Base-by-base conservation (phyloP, 1,284 basidiomycete genomes). In the Bondarzewia mesenterica region DNA sequence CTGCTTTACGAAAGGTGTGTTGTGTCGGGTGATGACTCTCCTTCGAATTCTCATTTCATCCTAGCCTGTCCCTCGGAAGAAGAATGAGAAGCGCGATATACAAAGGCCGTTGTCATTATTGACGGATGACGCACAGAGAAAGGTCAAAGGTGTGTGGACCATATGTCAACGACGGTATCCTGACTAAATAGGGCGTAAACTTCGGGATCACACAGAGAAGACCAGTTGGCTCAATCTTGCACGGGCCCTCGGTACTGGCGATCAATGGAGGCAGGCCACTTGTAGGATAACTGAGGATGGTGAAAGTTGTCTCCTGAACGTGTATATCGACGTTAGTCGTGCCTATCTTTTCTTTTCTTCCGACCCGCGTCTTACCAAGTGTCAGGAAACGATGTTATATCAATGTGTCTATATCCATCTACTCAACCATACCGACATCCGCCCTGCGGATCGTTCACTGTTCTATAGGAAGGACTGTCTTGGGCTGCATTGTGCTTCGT, bases 371-470 rank as follows among this genome's bases (percentile, higher is more conserved):
- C 39, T 47, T 29, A 43, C 50, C 38, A 22, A 53, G 47, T 51
- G 39, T 48, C 64, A 88, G 86, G 81, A 85, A 64, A 75, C 76
- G 23, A 78, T 78, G 26, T 63, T 87, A 39, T 85, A 80, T 60
- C 80, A 85, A 61, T 85, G 82, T 15, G 69, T 88, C 47, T 78
- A 79, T 58, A 69, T 89, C 49, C 82, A 89, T 60, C 67, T 80
- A 42, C 71, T 89, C 22, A 74, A 79, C 50, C 82, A 85, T 58
- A 85, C 84, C 15, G 85, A 89, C 58, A 81, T 90, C 51, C 78
- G 86, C 22, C 71, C 69, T 36, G 74, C 77, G 16, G 83, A 89
- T 60, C 71, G 72, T 45, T 89, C 87, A 0, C 60, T 89, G 8
- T 86, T 89, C 62, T 77, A 78, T 54, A 72, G 78, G 36, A 82